A percentile compares a stretch with the other conserved stretches of the same genome.
Conservation (phyloP, 306 rosid genomes). For the Herpetospermum pedunculosum region DNA sequence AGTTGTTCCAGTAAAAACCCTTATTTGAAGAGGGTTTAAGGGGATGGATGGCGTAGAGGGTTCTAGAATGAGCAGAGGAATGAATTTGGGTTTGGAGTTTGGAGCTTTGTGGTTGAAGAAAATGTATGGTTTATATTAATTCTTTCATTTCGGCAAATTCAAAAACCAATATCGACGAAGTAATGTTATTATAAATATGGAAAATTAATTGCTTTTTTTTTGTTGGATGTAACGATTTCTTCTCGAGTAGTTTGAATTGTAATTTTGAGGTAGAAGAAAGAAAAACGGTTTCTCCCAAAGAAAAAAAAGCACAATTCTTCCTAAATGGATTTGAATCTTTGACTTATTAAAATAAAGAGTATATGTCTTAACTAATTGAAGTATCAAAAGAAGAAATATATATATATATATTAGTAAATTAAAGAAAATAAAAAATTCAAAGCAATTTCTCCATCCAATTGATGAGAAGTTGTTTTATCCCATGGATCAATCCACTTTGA, state of each 20-base stretch:
- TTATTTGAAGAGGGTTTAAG: conserved; percentile 24
- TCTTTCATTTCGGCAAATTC: conserved; percentile 25
- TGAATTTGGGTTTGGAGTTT: background rate
- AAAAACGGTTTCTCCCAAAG: no score
- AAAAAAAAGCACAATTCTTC: no score
- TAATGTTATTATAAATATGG: background rate
- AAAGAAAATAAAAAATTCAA: no score
- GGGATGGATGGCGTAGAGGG: conserved; percentile 13
- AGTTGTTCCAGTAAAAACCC: conserved; percentile 25
- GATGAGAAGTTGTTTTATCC: no score
- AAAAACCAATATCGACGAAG: background rate
- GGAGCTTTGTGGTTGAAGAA: conserved; percentile 14
- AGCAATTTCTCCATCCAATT: no score
- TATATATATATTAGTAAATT: no score
- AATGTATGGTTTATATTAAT: conserved; percentile 30
- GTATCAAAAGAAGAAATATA: no score
- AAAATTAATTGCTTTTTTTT: conserved; percentile 4
- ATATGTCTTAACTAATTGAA: no score
- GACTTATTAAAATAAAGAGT: no score
- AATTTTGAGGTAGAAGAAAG: no score
- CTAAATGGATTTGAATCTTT: no score
- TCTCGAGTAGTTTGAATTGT: background rate
- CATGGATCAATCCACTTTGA: no score
- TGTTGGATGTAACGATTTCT: background rate
- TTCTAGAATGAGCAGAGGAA: conserved; percentile 32